Evolutionary conservation across 164 flowering plant genomes (phyloP).

Genomic region (Chimonanthus praecox): DNA sequence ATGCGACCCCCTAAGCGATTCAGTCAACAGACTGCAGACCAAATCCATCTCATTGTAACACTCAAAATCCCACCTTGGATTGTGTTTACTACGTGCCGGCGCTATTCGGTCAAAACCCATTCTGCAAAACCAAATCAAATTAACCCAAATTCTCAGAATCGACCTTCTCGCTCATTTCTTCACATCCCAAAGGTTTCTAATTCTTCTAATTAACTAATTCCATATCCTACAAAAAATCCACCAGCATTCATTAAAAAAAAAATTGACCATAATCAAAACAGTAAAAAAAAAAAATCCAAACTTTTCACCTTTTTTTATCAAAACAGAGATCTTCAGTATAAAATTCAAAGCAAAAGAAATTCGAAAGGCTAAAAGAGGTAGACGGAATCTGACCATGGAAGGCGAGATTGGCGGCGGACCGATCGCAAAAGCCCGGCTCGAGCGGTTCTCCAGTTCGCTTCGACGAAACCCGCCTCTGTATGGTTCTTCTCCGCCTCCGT

Average conservation of each 20-base stretch:
- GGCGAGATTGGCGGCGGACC: constrained; percentile 40
- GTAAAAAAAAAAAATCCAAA: background rate
- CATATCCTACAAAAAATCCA: background rate
- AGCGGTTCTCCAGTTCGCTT: constrained; percentile 30
- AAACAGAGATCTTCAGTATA: background rate
- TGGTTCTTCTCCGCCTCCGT: constrained; percentile 18
- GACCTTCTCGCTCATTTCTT: no score
- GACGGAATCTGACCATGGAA: constrained; percentile 30
- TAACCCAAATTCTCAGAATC: background rate
- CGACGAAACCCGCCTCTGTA: constrained; percentile 30
- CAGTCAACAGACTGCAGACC: background rate
- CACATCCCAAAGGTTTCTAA: background rate
- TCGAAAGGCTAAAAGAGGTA: background rate
- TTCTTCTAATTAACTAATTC: background rate
- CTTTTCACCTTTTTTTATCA: background rate
- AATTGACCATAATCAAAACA: background rate
- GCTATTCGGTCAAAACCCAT: background rate
- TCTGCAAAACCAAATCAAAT: background rate
- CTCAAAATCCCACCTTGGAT: background rate
- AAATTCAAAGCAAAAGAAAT: background rate
- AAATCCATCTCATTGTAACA: background rate
- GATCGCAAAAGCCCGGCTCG: constrained; percentile 26
- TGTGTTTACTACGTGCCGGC: background rate
- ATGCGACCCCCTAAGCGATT: background rate
- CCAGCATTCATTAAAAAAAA: background rate